Conservation (phyloP, 23 red algal genomes). For the Pyropia yezoensis region DNA sequence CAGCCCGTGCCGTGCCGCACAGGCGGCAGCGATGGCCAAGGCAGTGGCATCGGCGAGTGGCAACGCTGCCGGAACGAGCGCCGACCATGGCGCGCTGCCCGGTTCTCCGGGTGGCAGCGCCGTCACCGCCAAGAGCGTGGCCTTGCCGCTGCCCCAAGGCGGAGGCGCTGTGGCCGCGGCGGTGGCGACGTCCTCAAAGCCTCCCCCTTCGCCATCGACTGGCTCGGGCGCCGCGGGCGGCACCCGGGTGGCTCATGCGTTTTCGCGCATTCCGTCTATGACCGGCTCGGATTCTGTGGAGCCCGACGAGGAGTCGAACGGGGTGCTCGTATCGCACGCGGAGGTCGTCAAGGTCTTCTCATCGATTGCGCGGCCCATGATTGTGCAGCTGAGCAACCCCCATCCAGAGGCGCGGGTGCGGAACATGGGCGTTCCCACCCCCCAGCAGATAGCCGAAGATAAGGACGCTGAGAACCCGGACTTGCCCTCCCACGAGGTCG, state of each 20-base stretch:
- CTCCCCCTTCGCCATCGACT: too few relatives aligned
- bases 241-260: not conserved
- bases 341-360: constrained; percentile 61
- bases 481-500: constrained; percentile 12
- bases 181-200: not conserved
- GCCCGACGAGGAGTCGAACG: constrained; percentile 8
- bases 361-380: constrained; percentile 68
- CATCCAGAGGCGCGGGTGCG: constrained; percentile 31
- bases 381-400: constrained; percentile 31
- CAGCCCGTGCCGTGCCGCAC: too few relatives aligned
- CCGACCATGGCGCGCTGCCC: not conserved
- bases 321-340: constrained; percentile 30
- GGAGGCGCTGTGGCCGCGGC: constrained; percentile 5
- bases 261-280: not conserved
- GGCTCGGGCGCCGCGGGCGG: not conserved
- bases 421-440: constrained; percentile 9
- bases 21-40: too few relatives aligned
- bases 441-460: constrained; percentile 16
- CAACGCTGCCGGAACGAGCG: too few relatives aligned
- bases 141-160: not conserved
- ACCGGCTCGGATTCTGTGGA: constrained; percentile 30
- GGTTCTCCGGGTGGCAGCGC: too few relatives aligned
- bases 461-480: constrained; percentile 32
- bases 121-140: too few relatives aligned
- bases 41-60: too few relatives aligned